Base-by-base conservation (phyloP, 2,329 filamentous ascomycete genomes). In the Pyrenophora seminiperda region DNA sequence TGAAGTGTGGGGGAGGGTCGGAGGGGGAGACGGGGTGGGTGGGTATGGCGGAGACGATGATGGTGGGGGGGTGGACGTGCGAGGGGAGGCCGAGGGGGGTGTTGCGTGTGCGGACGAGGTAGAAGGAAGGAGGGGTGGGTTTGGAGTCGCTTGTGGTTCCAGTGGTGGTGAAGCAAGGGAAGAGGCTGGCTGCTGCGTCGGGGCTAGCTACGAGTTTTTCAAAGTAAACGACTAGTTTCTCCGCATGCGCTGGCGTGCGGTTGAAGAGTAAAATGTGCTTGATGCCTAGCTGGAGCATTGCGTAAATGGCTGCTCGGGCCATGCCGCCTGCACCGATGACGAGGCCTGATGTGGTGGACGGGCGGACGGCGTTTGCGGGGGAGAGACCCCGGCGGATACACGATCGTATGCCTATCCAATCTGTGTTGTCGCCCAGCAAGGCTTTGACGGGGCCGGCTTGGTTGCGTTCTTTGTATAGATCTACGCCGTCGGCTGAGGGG, bases 231-330 rank as follows among this genome's bases (percentile, higher is more conserved):
- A 86, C 87, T 0, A 92, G 79, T 32, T 80, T 83, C 41, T 84
- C 77, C 0, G 88, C 87, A 38, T 87, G 86, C 11, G 78, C 76
- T 2, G 78, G 54, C 0, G 88, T 91, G 19, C 89, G 81, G 61
- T 92, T 92, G 69, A 83, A 85, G 18, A 93, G 81, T 54, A 87
- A 85, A 34, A 92, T 88, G 59, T 89, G 87, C 48, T 84, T 83
- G 43, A 91, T 88, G 5, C 89, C 89, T 3, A 92, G 78, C 58
- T 89, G 87, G n/a, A 91, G 78, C 83, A 92, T 85, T 1, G 89
- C 85, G 60, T 92, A 92, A 3, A 90, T 81, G 1, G 88, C 87
- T 2, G 89, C 88, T 51, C 89, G 80, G 6, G 87, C 88, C 88
- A 91, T 91, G 5, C 89, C 89, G 34, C 82, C 82, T 3, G 81